Conservation (phyloP, 164 flowering plant genomes). For the Tetracentron sinense region DNA sequence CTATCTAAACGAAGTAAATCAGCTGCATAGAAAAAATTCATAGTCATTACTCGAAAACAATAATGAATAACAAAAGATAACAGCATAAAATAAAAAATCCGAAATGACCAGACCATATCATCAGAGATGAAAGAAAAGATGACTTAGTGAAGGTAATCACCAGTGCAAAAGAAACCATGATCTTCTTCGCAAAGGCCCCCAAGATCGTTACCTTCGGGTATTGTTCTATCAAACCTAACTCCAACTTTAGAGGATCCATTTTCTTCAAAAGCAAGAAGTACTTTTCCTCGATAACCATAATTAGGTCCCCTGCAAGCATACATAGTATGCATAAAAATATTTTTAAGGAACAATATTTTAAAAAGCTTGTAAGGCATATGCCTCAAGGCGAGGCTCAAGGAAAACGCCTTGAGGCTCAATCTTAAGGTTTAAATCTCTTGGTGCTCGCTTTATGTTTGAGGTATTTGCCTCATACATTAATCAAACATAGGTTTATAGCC, state of each 20-base stretch:
- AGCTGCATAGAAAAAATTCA: conserved; percentile 38
- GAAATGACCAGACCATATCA: not conserved
- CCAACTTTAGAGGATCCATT: conserved; percentile 79
- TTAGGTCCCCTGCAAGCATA: conserved; percentile 55
- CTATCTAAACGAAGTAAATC: conserved; percentile 55
- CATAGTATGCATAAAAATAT: too few relatives aligned
- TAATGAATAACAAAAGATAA: not conserved
- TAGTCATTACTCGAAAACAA: not conserved
- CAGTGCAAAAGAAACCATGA: conserved; percentile 88
- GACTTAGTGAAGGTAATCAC: conserved; percentile 30
- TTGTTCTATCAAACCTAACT: conserved; percentile 76
- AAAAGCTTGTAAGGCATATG: too few relatives aligned
- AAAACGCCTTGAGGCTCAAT: too few relatives aligned
- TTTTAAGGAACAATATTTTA: too few relatives aligned
- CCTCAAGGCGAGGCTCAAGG: too few relatives aligned
- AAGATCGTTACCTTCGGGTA: conserved; percentile 77
- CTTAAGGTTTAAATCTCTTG: too few relatives aligned
- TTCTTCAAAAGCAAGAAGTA: conserved; percentile 64
- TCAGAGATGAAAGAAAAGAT: not conserved
- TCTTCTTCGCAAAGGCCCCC: conserved; percentile 79
- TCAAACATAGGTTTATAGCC: too few relatives aligned
- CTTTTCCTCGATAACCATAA: conserved; percentile 67
- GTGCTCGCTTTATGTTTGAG: too few relatives aligned
- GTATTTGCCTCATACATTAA: too few relatives aligned
- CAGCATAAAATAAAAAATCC: not conserved